Conservation (phyloP, 2,329 filamentous ascomycete species). For the Exophiala sp. region DNA sequence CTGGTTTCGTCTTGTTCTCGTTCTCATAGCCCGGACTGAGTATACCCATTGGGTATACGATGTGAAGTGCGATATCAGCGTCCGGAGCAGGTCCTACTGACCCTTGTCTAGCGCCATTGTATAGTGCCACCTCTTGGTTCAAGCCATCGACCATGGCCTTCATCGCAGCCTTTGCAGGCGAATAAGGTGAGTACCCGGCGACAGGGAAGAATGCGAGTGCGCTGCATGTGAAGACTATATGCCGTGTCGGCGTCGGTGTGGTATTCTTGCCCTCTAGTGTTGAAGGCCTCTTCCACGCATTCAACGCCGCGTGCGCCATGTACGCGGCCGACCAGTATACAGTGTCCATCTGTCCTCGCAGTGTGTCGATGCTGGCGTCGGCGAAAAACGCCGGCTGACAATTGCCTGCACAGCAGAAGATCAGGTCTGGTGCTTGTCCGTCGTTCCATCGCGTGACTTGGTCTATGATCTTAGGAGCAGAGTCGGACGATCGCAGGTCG, state of each 20-base stretch:
- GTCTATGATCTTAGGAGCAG: conserved; percentile 65
- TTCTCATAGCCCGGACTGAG: conserved; percentile 68
- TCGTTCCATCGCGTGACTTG: conserved; percentile 78
- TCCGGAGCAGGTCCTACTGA: conserved; percentile 44
- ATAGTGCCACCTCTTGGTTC: conserved; percentile 78
- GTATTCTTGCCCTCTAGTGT: conserved; percentile 22
- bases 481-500: conserved; percentile 69
- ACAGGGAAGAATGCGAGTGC: conserved; percentile 71
- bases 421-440: conserved; percentile 69
- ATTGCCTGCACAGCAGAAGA: conserved; percentile 85
- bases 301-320: conserved; percentile 75
- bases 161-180: conserved; percentile 80
- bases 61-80: conserved; percentile 72
- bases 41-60: conserved; percentile 82
- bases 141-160: conserved; percentile 79
- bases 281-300: conserved; percentile 62
- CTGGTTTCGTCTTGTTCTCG: conserved; percentile 77
- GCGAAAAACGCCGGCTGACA: conserved; percentile 72
- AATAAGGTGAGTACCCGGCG: conserved; percentile 79
- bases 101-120: conserved; percentile 60
- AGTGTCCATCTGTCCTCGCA: conserved; percentile 80
- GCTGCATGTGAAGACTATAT: conserved; percentile 85
- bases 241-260: conserved; percentile 52
- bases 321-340: conserved; percentile 88
- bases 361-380: conserved; percentile 64